Conservation (phyloP, 176 grass and related monocot genomes). For the Alopecurus myosuroides region DNA sequence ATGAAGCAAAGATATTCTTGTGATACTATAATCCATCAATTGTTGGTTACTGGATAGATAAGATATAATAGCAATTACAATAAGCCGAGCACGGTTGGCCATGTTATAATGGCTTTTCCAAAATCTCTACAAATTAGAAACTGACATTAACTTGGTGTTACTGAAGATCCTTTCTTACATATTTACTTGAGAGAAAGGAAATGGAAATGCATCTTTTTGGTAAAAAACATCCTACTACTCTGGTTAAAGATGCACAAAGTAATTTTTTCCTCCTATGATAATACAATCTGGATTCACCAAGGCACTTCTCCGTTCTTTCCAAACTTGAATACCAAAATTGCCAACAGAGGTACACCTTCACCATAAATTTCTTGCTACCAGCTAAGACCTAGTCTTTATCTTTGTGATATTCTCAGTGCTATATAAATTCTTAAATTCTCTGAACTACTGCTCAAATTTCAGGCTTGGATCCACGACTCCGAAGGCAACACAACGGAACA, state of each 20-base stretch:
- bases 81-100: too few relatives aligned
- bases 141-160: too few relatives aligned
- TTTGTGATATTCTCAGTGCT: neutral
- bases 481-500: slow-evolving; percentile 30
- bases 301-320: slow-evolving; percentile 51
- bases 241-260: slow-evolving; percentile 42
- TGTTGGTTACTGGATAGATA: too few relatives aligned
- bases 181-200: neutral
- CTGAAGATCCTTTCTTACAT: neutral
- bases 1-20: too few relatives aligned
- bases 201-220: neutral
- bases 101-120: too few relatives aligned
- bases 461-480: slow-evolving; percentile 52
- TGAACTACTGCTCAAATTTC: slow-evolving; percentile 4
- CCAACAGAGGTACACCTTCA: slow-evolving; percentile 25
- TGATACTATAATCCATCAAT: too few relatives aligned
- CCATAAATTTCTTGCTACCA: neutral
- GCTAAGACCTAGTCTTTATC: neutral
- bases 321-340: slow-evolving; percentile 44
- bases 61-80: too few relatives aligned
- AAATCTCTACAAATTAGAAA: too few relatives aligned
- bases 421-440: neutral
- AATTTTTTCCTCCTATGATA: slow-evolving; percentile 51
- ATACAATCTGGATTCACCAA: slow-evolving; percentile 64
- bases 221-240: neutral